Base-by-base conservation (phyloP, 2,329 filamentous ascomycete genomes). In the Nigrospora sphaerica region DNA sequence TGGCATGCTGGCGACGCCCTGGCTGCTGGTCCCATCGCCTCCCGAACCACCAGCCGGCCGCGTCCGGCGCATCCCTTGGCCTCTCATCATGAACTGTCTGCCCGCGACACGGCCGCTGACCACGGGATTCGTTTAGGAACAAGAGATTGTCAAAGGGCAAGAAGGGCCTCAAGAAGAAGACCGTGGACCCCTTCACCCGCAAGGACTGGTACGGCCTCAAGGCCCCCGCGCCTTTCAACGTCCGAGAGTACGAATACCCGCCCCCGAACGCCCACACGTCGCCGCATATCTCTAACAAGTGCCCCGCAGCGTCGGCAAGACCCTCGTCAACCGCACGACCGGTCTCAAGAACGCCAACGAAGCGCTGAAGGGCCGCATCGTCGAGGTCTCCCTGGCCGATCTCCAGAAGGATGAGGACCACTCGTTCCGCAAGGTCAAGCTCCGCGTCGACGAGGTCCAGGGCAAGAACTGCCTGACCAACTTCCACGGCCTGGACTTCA, bases 101-200 rank as follows among this genome's bases (percentile, higher is more conserved):
- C 13, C 50, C 41, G 46, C 48, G 49, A 51, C 50, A 13, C 17
- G 12, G 49, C 51, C 46, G 53, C 60, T 63, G 57, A 62, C 54
- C 52, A 53, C 49, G 48, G 32, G 41, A 50, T 56, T 57, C 59
- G 46, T 58, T 61, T 62, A 90, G 86, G 88, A 98, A 98, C 86
- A 98, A 98, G 90, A 90, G 93, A 83, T 85, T 98, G 80, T 97
- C 93, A 61, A 98, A 98, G 85, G 93, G 93, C 80, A 98, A 97
- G 89, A 98, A 98, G 85, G 92, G 93, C 75, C 82, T 97, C 72
- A 97, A 97, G 89, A 97, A 98, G 92, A 92, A 92, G 80, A 92
- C 91, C 67, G 78, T 86, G 64, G 93, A 98, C 75, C 92, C 93
- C 67, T 97, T 97, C 81, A 83, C 91, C 67, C 88, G 92, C 72